Base-by-base conservation (phyloP, 2,329 filamentous ascomycete genomes). In the Rugonectria rugulosa region DNA sequence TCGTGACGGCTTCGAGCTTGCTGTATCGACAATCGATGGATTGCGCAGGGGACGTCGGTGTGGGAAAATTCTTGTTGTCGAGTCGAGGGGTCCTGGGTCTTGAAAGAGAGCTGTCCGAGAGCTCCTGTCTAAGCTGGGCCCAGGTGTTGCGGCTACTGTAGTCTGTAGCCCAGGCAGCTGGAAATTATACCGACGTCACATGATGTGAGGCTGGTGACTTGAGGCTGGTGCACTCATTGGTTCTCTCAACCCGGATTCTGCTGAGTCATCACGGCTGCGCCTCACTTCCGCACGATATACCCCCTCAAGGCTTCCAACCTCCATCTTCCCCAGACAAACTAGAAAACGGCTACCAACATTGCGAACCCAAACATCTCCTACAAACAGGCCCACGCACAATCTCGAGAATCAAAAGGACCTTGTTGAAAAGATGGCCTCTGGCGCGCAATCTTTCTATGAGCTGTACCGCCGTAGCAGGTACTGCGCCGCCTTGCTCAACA, bases 381-480 rank as follows among this genome's bases (percentile, higher is more conserved):
- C 37, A 40, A 17, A 31, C 40, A 44, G 21, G 46, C 20, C 26
- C 15, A 20, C 12, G 26, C 52, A 23, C 44, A 19, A 41, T 14
- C n/a, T 27, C 27, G 36, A 56, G 29, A 46, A 17, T 24, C 41
- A 34, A 32, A 56, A 21, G 37, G 21, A 50, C 34, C 23, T 34
- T 46, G 53, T 42, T 50, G 46, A 50, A 32, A 50, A 43, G 31
- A 83, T 83, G 77, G 78, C 83, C 54, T 75, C 78, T 42, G 77
- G 73, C 59, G 75, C 74, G 60, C 82, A 85, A 73, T 83, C 83
- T 27, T 88, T 84, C 81, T 99, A 98, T 77, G 95, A 99, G 85
- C 88, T 99, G 72, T 99, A 99, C 77, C 91, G 95, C 70, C 89
- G 93, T 80, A 97, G 92, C 87, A 98, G 94, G 95, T 98, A 91